Percentiles rank a stretch among this genome's conserved stretches.
Evolutionary conservation across 495 filamentous ascomycete genomes (phyloP).

Genomic region (Hypoxylon lienhwacheense): DNA sequence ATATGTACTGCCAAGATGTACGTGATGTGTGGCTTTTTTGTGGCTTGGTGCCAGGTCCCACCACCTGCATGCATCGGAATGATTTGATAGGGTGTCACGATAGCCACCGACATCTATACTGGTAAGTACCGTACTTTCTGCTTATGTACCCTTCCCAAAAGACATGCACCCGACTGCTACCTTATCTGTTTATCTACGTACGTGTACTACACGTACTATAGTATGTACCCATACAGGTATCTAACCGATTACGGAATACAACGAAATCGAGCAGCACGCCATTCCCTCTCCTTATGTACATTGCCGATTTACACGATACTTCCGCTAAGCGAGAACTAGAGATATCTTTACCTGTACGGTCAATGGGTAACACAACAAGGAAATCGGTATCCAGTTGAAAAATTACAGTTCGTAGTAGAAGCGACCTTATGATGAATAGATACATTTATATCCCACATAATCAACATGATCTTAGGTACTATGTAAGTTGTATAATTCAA

Average conservation of each 20-base stretch:
- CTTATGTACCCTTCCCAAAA: conserved; percentile 18
- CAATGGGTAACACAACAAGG: conserved; percentile 7
- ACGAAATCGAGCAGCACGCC: conserved; percentile 1
- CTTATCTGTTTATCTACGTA: conserved; percentile 22
- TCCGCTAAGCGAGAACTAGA: conserved; percentile 21
- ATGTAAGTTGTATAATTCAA: no score
- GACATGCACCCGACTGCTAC: conserved; percentile 26
- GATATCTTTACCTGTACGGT: conserved; percentile 10
- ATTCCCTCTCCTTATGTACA: conserved; percentile 14
- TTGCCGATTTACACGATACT: conserved; percentile 26
- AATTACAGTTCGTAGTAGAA: no score
- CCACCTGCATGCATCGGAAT: conserved; percentile 19
- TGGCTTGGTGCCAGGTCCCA: conserved; percentile 6
- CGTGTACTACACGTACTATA: no score
- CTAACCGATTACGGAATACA: conserved; percentile 13
- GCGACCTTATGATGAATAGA: no score
- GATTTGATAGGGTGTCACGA: conserved; percentile 15
- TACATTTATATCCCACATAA: no score
- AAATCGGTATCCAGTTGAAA: neutral
- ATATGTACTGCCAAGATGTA: neutral
- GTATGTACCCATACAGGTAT: no score
- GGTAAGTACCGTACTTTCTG: neutral
- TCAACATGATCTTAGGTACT: no score
- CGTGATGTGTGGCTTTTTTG: neutral
- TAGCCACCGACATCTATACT: neutral